Evolutionary conservation across 352 stramenopile genomes (phyloP), one percentile per base, ranked within the genome.

Genomic region (Globisporangium radiosum): DNA sequence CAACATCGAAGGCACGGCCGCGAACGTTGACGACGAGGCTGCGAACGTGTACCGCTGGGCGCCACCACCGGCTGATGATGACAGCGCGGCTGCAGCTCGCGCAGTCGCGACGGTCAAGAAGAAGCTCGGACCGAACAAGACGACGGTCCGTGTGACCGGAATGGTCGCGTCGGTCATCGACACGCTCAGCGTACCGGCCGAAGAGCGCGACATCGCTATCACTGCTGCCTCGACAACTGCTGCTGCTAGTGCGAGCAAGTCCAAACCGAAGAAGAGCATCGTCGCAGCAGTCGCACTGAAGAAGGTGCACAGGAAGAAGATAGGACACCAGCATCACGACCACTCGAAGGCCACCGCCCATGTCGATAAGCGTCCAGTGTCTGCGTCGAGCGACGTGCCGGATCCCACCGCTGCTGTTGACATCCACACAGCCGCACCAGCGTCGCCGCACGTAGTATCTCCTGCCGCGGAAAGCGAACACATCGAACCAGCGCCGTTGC

Each of bases 1-100:
- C 60, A 92, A 90, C 59, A 92, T 90, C 42, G 81, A 92, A 54
- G 81, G 81, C n/a, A 86, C 76, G 11, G 66, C 75, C 4, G 75
- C 77, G 5, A 82, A 84, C 37, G 79, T 86, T n/a, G 81, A 89
- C 17, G 70, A 75, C 36, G 63, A 78, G 59, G 57, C 59, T 2
- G 54, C 63, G 19, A 68, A 66, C 8, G 65, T 62, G 17, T 73
- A 69, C 40, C 79, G 77, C 4, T 89, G 79, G 79, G 62, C 66
- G 0, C 72, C 72, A 8, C 79, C 79, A 9, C 65, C 64, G 5
- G 42, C 62, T 1, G 69, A 78, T 7, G 60, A 78, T 7, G 60
- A 60, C 4, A 36, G 39, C 7, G 19, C 13, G 15, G 25, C 10
- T 11, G 45, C 45, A 13, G 60, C 61, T 2, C 54, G 25, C 6